Base-by-base conservation (phyloP, 83 land plant genomes). In the Larix sibirica region DNA sequence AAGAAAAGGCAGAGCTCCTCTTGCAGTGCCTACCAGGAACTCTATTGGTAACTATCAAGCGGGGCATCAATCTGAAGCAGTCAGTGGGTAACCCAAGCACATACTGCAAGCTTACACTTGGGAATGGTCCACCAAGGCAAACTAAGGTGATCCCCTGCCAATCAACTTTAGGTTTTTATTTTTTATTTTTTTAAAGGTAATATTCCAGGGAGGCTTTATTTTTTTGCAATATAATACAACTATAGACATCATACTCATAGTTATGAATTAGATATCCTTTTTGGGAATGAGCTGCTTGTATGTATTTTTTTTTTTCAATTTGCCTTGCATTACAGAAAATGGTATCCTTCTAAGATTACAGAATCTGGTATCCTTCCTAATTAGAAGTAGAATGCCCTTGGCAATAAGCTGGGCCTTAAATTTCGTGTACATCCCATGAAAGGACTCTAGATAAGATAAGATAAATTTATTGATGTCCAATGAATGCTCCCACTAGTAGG, bases 21-120 rank as follows among this genome's bases (percentile, higher is more conserved):
- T 65, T 98, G 86, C 98, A 98, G 85, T 96, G 96, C 84, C 88
- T 98, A 83, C 99, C 99, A n/a, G 99, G 99, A 13, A 98, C 93
- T 81, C 71, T 98, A 76, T 82, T 91, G 81, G 98, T 98, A 5
- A 96, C 89, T 62, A 96, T 98, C 71, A 96, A 93, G 84, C 90
- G 96, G 59, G 99, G 98, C 10, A 94, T 91, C 70, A 96, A 98
- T 83, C 89, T 98, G 88, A 98, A 90, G 88, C 99, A 96, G 76
- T 94, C 98, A 0, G 94, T 98, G 64, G 99, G 99, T 47, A 93
- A 93, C 69, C 93, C 99, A 6, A 98, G 96, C 80, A 98, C 91
- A 26, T 98, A 82, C 65, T 98, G 99, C 87, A 98, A 98, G 82
- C 85, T 98, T 28, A 98, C 98, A 10, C 97, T 98, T 79, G 98